Conservation (phyloP, 306 rosid species). For the Aeschynomene evenia region DNA sequence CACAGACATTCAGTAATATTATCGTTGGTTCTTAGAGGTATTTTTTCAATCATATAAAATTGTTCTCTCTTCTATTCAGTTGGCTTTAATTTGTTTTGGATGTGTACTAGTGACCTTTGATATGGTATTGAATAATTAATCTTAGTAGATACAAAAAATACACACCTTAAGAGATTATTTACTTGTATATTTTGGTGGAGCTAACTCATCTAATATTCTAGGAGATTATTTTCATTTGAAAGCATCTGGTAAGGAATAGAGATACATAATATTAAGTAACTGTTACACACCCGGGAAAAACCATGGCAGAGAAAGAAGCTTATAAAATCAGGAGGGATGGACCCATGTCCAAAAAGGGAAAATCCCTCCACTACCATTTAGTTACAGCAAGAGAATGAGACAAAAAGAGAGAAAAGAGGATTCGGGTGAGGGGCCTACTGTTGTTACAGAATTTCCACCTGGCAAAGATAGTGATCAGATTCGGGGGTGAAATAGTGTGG, state of each 20-base stretch:
- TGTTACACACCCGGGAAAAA: too few species aligned
- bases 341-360: too few species aligned
- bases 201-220: conserved; percentile 11
- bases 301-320: too few species aligned
- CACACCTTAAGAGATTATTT: background rate
- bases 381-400: too few species aligned
- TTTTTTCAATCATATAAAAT: background rate
- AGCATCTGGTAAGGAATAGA: background rate
- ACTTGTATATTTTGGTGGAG: background rate
- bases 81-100: background rate
- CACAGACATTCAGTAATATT: background rate
- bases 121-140: background rate
- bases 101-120: background rate
- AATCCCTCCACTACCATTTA: too few species aligned
- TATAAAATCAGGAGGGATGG: too few species aligned
- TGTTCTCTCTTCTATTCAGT: background rate
- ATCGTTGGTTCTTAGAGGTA: background rate
- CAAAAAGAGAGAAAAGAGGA: too few species aligned
- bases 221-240: conserved; percentile 14
- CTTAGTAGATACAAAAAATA: background rate
- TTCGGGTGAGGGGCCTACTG: too few species aligned
- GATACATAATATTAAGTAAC: conserved; percentile 7
- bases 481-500: too few species aligned
- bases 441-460: too few species aligned
- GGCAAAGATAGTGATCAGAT: too few species aligned